A percentile compares a stretch with the other conserved stretches of the same genome.
Evolutionary conservation across 768 basidiomycete species (phyloP).

Genomic region (Lactarius trivialis): DNA sequence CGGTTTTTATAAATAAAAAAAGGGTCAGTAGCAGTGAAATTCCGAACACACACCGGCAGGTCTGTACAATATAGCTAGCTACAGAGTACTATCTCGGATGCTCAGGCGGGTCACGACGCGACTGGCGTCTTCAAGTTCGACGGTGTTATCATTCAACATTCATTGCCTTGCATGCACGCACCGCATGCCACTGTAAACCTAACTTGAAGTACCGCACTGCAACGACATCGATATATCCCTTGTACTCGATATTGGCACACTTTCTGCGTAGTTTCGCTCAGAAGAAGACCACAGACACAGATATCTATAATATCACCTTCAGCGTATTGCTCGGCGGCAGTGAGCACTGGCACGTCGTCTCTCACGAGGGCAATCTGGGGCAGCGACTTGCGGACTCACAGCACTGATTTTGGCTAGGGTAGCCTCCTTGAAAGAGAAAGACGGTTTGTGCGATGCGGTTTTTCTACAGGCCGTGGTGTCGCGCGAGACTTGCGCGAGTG

Average conservation of each 20-base stretch:
- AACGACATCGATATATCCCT: background rate
- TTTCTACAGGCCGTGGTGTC: constrained; percentile 33
- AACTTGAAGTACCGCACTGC: too few species aligned
- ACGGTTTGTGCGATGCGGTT: constrained; percentile 26
- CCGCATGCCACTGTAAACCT: background rate
- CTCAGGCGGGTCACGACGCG: too few species aligned
- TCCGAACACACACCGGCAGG: too few species aligned
- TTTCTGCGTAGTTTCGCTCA: background rate
- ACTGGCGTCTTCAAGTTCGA: too few species aligned
- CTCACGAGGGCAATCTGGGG: constrained; percentile 39
- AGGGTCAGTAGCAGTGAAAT: too few species aligned
- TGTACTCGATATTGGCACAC: constrained; percentile 36
- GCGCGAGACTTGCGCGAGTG: constrained; percentile 30
- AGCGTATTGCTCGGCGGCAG: constrained; percentile 24
- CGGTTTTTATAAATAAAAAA: too few species aligned
- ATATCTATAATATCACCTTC: background rate
- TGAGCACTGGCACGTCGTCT: constrained; percentile 36
- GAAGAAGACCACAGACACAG: background rate
- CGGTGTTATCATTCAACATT: too few species aligned
- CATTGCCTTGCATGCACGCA: background rate
- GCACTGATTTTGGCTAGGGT: constrained; percentile 57
- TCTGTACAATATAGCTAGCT: too few species aligned
- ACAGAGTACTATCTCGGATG: too few species aligned
- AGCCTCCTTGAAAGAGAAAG: constrained; percentile 35
- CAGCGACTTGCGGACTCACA: constrained; percentile 60